phyloP scores from a whole-genome alignment of 805 yeast genomes.

The Starmera amethionina region DNA sequence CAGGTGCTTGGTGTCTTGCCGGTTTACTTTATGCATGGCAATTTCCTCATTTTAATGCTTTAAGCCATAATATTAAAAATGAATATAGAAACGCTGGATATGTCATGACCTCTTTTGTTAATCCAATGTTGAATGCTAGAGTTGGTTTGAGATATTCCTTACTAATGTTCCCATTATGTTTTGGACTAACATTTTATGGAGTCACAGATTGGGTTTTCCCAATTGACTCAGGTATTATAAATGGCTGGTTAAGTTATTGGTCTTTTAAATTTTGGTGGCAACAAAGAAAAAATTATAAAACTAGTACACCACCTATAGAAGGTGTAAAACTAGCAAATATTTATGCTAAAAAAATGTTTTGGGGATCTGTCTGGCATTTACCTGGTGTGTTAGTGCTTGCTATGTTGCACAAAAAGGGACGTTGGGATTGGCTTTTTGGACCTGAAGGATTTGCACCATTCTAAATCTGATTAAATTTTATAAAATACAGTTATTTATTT shows the following conservation, averaged over 20 bases:
- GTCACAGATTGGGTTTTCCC: constrained; percentile 78
- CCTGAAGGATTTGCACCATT: constrained; percentile 7
- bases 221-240: constrained; percentile 71
- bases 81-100: constrained; percentile 92
- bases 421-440: constrained; percentile 71
- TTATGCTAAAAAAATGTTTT: constrained; percentile 78
- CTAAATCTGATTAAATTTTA: too few relatives aligned
- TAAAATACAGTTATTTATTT: too few relatives aligned
- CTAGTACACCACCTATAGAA: constrained; percentile 34
- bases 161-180: constrained; percentile 90
- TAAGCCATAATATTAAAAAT: constrained; percentile 77
- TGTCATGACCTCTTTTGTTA: constrained; percentile 93
- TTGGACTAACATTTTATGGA: constrained; percentile 66
- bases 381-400: constrained; percentile 87
- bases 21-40: constrained; percentile 93
- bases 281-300: constrained; percentile 50
- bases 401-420: constrained; percentile 90
- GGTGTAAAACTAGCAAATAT: constrained; percentile 51
- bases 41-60: constrained; percentile 93
- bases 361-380: constrained; percentile 91
- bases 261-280: constrained; percentile 82
- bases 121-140: constrained; percentile 86
- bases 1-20: constrained; percentile 94
- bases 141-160: constrained; percentile 86
- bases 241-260: constrained; percentile 77